Conservation (phyloP, 306 rosid species). For the Vigna hirtella region DNA sequence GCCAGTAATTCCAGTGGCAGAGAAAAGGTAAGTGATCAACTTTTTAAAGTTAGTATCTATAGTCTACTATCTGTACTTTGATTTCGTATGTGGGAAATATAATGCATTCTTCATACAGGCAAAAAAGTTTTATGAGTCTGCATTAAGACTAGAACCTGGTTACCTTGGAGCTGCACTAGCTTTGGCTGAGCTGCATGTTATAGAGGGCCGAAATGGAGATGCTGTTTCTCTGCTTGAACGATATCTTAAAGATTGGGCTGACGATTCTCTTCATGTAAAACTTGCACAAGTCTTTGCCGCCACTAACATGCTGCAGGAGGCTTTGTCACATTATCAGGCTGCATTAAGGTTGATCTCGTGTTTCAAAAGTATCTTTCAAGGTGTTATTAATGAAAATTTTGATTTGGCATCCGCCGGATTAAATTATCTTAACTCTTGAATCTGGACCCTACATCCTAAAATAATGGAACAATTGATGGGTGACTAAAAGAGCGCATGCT, state of each 20-base stretch:
- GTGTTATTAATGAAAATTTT: background rate
- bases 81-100: constrained; percentile 40
- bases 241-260: constrained; percentile 99
- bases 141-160: constrained; percentile 97
- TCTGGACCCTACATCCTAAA: background rate
- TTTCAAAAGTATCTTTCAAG: background rate
- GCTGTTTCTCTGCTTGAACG: constrained; percentile 93
- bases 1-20: constrained; percentile 93
- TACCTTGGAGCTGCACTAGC: constrained; percentile 99
- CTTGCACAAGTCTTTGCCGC: constrained; percentile 97
- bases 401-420: background rate
- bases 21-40: constrained; percentile 76
- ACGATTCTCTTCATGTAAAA: constrained; percentile 97
- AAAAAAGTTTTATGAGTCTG: constrained; percentile 97
- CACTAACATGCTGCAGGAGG: constrained; percentile 93
- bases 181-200: constrained; percentile 98
- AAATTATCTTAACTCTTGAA: too few relatives aligned
- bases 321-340: constrained; percentile 95
- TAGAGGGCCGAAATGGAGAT: constrained; percentile 93
- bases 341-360: constrained; percentile 75
- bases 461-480: background rate
- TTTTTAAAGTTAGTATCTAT: constrained; percentile 32
- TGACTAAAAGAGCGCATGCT: background rate
- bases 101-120: constrained; percentile 66
- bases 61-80: constrained; percentile 19